These are phyloP conservation scores for Penicillium polonicum DNA, from an alignment of 2,329 filamentous ascomycete species.

Conservation along the genomic window DNA sequence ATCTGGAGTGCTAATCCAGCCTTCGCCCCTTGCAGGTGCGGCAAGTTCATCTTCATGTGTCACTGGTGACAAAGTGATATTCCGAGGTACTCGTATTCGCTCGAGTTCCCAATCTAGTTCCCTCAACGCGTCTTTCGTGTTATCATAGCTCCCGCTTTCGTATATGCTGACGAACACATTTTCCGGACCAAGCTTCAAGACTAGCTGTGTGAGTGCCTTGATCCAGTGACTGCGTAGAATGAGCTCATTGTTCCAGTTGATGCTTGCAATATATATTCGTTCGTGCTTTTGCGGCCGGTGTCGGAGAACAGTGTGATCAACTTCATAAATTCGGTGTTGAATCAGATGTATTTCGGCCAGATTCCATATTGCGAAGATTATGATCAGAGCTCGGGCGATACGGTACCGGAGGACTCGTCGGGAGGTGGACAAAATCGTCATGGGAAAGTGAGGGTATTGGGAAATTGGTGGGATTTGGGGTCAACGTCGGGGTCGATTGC, in stretches of 20 bases:
- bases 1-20: conserved; percentile 63
- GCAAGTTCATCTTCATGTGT: conserved; percentile 60
- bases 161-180: conserved; percentile 68
- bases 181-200: conserved; percentile 56
- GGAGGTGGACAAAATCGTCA: conserved; percentile 15
- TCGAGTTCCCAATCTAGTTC: conserved; percentile 58
- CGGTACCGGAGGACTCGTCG: conserved; percentile 17
- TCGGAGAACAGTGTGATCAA: conserved; percentile 9
- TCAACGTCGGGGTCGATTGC: background rate
- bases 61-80: conserved; percentile 57
- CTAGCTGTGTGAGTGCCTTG: conserved; percentile 57
- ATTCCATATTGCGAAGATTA: conserved; percentile 24
- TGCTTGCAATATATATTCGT: conserved; percentile 64
- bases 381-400: conserved; percentile 17
- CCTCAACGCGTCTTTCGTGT: conserved; percentile 61
- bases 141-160: conserved; percentile 69
- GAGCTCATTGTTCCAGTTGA: conserved; percentile 66
- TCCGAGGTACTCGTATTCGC: conserved; percentile 52
- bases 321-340: conserved; percentile 15
- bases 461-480: background rate
- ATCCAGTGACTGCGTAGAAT: conserved; percentile 64
- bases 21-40: conserved; percentile 46
- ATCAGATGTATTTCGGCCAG: conserved; percentile 21
- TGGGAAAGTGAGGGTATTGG: conserved; percentile 12
- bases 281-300: conserved; percentile 18